Evolutionary conservation across 441 rosid species (phyloP), one percentile per base, ranked within the genome.

Genomic region (Pelargonium citronellum): DNA sequence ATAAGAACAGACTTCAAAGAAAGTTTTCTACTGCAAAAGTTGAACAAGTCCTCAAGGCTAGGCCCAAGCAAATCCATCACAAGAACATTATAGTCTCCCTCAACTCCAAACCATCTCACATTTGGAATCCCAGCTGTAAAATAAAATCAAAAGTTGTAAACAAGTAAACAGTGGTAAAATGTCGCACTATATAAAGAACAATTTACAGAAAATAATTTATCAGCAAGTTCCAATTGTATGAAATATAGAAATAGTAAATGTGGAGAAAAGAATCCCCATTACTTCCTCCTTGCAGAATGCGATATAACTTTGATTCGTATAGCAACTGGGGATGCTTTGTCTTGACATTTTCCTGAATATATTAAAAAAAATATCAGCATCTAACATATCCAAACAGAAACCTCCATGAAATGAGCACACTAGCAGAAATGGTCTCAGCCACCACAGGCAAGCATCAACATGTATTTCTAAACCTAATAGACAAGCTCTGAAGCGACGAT

Each of bases 1-100:
- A 69, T 53, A 46, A 68, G 69, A 22, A 53, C 76, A 11, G 74
- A 67, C 71, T 73, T 73, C 64, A 79, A 68, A 53, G 68, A 68
- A 43, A 63, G 58, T 57, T 57, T 17, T 22, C 62, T 57, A 57
- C 62, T 57, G 62, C 62, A 57, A 17, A 57, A 57, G 62, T 57
- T 57, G 19, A 57, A 57, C 17, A 57, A 17, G 19, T 57, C 62
- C 24, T 57, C 62, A 16, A 57, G 62, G 19, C 62, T 57, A 57
- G 62, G 62, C 19, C 62, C 62, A 57, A 57, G 62, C 62, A 57
- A 16, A 57, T 57, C 62, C 62, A 57, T 57, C 62, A 57, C 62
- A 57, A 57, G 62, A 57, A 57, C 62, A 57, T 57, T 57, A 16
- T 57, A 57, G 24, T 57, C 62, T 16, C 62, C 62, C 62, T 57